Percentiles rank a stretch among this genome's conserved stretches.
These are phyloP conservation scores for Gloeophyllum trabeum DNA, from an alignment of 768 basidiomycete species.

Conservation along the genomic window DNA sequence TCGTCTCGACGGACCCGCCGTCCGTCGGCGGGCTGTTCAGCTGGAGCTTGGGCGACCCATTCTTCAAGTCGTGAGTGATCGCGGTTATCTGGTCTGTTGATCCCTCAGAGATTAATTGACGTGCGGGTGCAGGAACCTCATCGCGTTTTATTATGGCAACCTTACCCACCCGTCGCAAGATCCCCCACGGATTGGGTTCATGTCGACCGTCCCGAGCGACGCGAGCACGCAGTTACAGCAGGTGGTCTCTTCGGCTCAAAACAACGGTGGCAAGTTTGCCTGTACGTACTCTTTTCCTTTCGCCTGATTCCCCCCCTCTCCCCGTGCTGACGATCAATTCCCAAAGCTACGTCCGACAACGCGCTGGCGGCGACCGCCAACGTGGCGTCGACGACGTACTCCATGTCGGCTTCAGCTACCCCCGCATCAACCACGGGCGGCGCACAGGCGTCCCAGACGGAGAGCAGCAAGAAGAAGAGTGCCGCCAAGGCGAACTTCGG, in stretches of 20 bases:
- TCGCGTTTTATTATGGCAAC: slow-evolving; percentile 66
- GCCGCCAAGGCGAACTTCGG: too few relatives aligned
- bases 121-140: slow-evolving; percentile 35
- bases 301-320: not conserved
- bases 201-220: slow-evolving; percentile 57
- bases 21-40: slow-evolving; percentile 50
- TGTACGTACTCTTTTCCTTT: slow-evolving; percentile 9
- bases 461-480: too few relatives aligned
- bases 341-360: not conserved
- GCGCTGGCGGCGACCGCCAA: not conserved
- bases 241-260: slow-evolving; percentile 21
- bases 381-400: too few relatives aligned
- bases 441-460: too few relatives aligned
- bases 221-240: slow-evolving; percentile 27
- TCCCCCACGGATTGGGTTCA: slow-evolving; percentile 56
- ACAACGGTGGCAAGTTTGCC: slow-evolving; percentile 19
- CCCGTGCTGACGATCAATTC: not conserved
- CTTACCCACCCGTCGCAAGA: slow-evolving; percentile 56
- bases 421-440: too few relatives aligned
- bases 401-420: too few relatives aligned
- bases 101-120: slow-evolving; percentile 1
- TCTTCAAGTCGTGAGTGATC: slow-evolving; percentile 61
- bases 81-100: not conserved
- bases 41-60: slow-evolving; percentile 73
- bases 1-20: slow-evolving; percentile 58